A percentile compares a stretch with the other conserved stretches of the same genome.
These are phyloP conservation scores for Candida glucosophila DNA, from an alignment of 1,139 yeast species.

Conservation along the genomic window DNA sequence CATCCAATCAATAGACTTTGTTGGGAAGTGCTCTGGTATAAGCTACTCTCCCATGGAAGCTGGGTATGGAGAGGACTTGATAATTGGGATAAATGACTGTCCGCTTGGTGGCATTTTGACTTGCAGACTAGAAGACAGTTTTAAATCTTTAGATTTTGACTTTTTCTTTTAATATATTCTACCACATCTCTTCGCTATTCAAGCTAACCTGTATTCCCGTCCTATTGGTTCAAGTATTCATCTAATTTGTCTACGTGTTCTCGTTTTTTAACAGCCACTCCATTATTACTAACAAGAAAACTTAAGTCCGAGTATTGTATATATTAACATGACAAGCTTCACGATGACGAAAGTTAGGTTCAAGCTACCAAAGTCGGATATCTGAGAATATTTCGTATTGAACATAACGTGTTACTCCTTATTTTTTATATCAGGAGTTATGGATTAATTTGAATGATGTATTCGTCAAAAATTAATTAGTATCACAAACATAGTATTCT, in stretches of 20 bases:
- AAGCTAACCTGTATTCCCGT: conserved; percentile 30
- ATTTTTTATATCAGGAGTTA: too few relatives aligned
- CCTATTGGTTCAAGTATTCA: conserved; percentile 24
- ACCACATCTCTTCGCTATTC: neutral
- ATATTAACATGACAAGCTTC: too few relatives aligned
- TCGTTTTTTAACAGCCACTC: too few relatives aligned
- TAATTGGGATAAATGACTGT: conserved; percentile 48
- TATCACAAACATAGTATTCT: too few relatives aligned
- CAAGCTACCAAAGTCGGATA: too few relatives aligned
- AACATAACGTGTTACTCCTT: too few relatives aligned
- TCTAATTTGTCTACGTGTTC: conserved; percentile 27
- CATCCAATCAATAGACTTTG: conserved; percentile 43
- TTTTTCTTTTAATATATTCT: conserved; percentile 16
- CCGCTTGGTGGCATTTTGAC: conserved; percentile 52
- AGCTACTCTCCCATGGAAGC: conserved; percentile 38
- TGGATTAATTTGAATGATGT: too few relatives aligned
- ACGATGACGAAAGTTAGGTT: too few relatives aligned
- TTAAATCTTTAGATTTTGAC: conserved; percentile 34
- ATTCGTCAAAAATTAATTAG: too few relatives aligned
- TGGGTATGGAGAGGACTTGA: conserved; percentile 39
- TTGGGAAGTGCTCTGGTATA: conserved; percentile 55
- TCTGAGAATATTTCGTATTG: too few relatives aligned
- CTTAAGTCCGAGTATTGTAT: too few relatives aligned
- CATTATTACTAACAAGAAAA: too few relatives aligned
- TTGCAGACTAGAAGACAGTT: conserved; percentile 30